These are phyloP conservation scores for Penicillium olsonii DNA, from an alignment of 2,329 filamentous ascomycete genomes.

Conservation along the genomic window DNA sequence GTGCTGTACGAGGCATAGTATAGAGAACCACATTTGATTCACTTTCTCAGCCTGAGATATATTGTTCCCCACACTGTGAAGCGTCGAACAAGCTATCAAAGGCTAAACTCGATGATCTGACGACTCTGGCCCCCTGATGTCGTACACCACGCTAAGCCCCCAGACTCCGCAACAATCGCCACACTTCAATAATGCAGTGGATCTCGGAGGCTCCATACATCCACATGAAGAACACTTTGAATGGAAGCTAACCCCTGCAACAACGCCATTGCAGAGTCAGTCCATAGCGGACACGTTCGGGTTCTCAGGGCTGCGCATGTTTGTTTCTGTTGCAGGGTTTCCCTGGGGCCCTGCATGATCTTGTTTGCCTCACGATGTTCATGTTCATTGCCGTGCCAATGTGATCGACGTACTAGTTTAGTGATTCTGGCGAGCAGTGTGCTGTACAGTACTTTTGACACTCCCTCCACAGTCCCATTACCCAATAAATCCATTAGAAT, in stretches of 20 bases:
- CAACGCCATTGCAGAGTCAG: neutral
- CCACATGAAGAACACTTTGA: neutral
- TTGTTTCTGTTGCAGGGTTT: neutral
- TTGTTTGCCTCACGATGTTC: neutral
- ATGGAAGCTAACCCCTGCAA: neutral
- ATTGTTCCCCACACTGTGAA: neutral
- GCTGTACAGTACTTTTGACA: neutral
- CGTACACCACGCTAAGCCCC: neutral
- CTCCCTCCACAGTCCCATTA: neutral
- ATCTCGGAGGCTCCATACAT: neutral
- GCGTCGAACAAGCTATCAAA: neutral
- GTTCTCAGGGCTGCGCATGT: neutral
- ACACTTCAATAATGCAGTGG: slow-evolving; percentile 4
- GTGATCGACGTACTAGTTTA: neutral
- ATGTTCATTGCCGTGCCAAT: neutral
- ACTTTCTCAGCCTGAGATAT: neutral
- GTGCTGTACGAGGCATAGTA: neutral
- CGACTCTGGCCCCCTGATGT: neutral
- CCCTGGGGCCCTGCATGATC: neutral
- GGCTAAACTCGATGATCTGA: neutral
- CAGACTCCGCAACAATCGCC: neutral
- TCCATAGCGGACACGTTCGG: neutral
- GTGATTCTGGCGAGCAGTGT: neutral
- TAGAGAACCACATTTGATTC: neutral
- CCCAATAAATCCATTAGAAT: neutral